These are phyloP conservation scores for Kazachstania kunashirensis DNA, from an alignment of 805 yeast genomes.

Conservation along the genomic window DNA sequence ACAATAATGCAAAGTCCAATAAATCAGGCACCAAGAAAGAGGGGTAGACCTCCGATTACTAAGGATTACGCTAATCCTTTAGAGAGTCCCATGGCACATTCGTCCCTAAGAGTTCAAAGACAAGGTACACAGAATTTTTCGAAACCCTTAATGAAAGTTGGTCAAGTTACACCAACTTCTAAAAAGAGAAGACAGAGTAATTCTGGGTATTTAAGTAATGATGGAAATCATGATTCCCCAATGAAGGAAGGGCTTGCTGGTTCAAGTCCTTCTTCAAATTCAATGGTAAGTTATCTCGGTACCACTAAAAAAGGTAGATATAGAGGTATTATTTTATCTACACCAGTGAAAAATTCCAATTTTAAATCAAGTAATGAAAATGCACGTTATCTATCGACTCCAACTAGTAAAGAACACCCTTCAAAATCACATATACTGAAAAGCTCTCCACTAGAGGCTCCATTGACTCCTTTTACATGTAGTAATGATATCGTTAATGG, in stretches of 20 bases:
- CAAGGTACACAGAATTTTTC: slow-evolving; percentile 21
- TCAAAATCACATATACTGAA: no score
- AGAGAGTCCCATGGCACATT: slow-evolving; percentile 31
- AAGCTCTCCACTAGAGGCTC: background rate
- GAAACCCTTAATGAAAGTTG: slow-evolving; percentile 30
- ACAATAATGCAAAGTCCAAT: no score
- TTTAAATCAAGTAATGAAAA: background rate
- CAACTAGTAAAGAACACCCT: background rate
- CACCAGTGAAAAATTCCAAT: slow-evolving; percentile 14
- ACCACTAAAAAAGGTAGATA: slow-evolving; percentile 21
- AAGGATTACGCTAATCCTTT: slow-evolving; percentile 28
- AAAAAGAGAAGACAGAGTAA: slow-evolving; percentile 7
- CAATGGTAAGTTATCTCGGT: slow-evolving; percentile 3
- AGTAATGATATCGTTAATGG: background rate
- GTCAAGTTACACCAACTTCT: slow-evolving; percentile 22
- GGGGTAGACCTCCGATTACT: slow-evolving; percentile 31
- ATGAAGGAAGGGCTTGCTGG: background rate
- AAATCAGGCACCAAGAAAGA: slow-evolving; percentile 17
- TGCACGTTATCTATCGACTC: background rate
- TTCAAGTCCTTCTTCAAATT: background rate
- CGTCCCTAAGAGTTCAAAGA: slow-evolving; percentile 27
- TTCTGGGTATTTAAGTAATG: slow-evolving; percentile 1
- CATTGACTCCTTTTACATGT: slow-evolving; percentile 3
- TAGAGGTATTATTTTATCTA: slow-evolving; percentile 22
- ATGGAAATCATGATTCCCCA: background rate